Conservation (phyloP, 208 protist species). For the Wallacemonas sp. region DNA sequence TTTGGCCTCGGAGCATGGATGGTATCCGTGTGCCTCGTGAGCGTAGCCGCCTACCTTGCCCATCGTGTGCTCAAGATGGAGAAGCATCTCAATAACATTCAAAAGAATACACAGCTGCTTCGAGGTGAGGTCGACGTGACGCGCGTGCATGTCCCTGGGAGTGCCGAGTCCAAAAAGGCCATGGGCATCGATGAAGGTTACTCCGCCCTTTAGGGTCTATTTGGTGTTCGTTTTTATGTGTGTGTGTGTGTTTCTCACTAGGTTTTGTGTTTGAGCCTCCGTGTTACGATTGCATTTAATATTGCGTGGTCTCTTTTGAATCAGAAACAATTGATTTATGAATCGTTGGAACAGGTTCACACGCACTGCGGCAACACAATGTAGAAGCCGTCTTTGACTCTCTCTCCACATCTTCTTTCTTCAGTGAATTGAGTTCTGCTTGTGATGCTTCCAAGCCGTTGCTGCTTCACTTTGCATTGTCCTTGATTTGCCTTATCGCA, state of each 20-base stretch:
- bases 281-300: too few species aligned
- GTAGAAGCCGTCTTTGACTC: too few species aligned
- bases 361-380: too few species aligned
- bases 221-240: background rate
- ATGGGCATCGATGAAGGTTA: conserved; percentile 38
- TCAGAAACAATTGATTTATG: too few species aligned
- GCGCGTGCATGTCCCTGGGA: conserved; percentile 55
- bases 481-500: too few species aligned
- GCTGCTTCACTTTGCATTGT: too few species aligned
- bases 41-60: conserved; percentile 60
- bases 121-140: conserved; percentile 64
- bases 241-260: background rate
- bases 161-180: conserved; percentile 49
- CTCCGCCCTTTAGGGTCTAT: conserved; percentile 22
- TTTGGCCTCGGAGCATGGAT: conserved; percentile 59
- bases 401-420: too few species aligned
- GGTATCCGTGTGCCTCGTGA: conserved; percentile 44
- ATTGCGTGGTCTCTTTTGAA: too few species aligned
- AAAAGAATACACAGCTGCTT: conserved; percentile 67
- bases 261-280: too few species aligned
- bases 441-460: too few species aligned
- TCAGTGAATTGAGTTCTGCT: too few species aligned
- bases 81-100: conserved; percentile 47
- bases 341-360: too few species aligned
- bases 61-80: conserved; percentile 79